Evolutionary conservation across 495 filamentous ascomycete genomes (phyloP).

Genomic region (Penicillium robsamsonii): DNA sequence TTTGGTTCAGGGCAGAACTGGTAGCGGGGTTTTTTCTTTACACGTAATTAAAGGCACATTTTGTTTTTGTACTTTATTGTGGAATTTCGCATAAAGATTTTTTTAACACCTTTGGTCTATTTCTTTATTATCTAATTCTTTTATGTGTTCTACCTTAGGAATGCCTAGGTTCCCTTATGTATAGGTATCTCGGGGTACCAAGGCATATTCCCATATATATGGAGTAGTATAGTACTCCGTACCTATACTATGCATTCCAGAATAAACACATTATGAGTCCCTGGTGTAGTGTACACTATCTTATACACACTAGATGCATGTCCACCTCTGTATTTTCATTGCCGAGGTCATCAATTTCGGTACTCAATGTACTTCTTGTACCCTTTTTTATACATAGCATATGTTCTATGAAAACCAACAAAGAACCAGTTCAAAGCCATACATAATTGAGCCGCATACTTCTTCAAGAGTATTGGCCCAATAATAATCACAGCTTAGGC

Average conservation of each 20-base stretch:
- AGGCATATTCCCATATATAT: background rate
- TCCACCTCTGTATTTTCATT: background rate
- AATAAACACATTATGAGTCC: background rate
- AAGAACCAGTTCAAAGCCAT: background rate
- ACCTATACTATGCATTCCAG: background rate
- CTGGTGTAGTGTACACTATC: background rate
- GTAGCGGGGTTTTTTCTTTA: conserved; percentile 26
- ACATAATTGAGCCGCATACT: background rate
- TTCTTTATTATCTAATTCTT: background rate
- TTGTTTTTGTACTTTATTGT: conserved; percentile 13
- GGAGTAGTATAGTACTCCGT: background rate
- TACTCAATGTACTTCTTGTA: background rate
- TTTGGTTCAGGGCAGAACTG: conserved; percentile 20
- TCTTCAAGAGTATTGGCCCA: background rate
- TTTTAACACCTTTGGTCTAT: background rate
- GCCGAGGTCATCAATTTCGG: conserved; percentile 4
- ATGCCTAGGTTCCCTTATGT: too few relatives aligned
- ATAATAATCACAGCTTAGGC: background rate
- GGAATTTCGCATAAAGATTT: conserved; percentile 19
- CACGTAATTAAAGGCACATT: conserved; percentile 10
- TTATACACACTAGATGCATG: background rate
- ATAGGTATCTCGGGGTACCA: background rate
- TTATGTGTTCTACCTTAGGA: too few relatives aligned
- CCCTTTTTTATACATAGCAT: background rate
- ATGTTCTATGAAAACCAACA: background rate